phyloP scores from a whole-genome alignment of 257 asterid species.

The Cruciata laevipes region DNA sequence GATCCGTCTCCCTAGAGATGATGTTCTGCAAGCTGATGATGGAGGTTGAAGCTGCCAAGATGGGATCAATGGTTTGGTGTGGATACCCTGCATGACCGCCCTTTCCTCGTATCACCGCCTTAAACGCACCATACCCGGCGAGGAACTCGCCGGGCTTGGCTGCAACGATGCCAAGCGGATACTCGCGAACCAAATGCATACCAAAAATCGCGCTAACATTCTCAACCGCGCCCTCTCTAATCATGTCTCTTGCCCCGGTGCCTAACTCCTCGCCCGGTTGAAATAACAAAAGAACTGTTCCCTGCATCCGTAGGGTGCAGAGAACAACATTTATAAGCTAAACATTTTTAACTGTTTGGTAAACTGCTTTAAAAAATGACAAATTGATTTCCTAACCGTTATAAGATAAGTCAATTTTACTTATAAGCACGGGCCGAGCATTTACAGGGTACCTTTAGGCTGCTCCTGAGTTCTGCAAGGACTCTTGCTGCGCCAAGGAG shows the following conservation, averaged over 20 bases:
- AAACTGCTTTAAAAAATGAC: neutral
- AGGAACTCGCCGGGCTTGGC: slow-evolving; percentile 41
- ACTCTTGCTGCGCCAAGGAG: slow-evolving; percentile 29
- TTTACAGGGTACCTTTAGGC: slow-evolving; percentile 25
- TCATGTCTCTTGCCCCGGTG: slow-evolving; percentile 41
- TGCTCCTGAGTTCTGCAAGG: slow-evolving; percentile 15
- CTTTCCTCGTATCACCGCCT: slow-evolving; percentile 34
- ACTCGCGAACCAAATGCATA: slow-evolving; percentile 27
- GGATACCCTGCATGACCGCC: slow-evolving; percentile 34
- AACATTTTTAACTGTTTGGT: neutral
- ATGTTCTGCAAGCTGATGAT: slow-evolving; percentile 48
- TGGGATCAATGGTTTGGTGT: slow-evolving; percentile 33
- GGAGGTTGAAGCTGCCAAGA: slow-evolving; percentile 43
- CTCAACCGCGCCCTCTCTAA: slow-evolving; percentile 38
- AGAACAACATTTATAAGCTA: too few relatives aligned
- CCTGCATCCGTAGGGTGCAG: slow-evolving; percentile 19
- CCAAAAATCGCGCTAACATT: slow-evolving; percentile 40
- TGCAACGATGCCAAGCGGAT: slow-evolving; percentile 30
- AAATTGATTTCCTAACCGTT: too few relatives aligned
- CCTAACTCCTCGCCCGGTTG: slow-evolving; percentile 63
- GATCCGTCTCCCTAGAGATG: slow-evolving; percentile 49
- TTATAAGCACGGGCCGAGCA: neutral
- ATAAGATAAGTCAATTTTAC: too few relatives aligned
- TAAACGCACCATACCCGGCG: slow-evolving; percentile 51
- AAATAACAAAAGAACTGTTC: slow-evolving; percentile 45